Evolutionary conservation across 495 filamentous ascomycete genomes (phyloP).

Genomic region (Cenococcum geophilum): DNA sequence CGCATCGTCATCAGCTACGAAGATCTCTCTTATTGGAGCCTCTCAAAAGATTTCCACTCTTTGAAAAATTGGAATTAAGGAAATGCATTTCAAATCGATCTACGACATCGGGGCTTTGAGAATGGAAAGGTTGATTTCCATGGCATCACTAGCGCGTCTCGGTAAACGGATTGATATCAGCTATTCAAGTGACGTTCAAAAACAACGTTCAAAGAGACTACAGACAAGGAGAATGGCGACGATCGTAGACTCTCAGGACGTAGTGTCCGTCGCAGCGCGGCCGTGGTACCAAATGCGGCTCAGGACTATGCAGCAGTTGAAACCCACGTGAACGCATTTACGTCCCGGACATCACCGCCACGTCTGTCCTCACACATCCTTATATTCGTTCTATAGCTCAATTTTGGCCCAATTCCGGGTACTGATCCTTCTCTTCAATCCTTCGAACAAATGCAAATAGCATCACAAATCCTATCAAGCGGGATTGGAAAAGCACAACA

Average conservation of each 20-base stretch:
- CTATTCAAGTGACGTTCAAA: background rate
- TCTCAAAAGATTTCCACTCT: too few species aligned
- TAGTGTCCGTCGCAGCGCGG: background rate
- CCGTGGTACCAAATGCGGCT: background rate
- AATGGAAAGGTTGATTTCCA: too few species aligned
- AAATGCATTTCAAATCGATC: too few species aligned
- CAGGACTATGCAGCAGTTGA: background rate
- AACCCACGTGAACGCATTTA: background rate
- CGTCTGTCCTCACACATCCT: background rate
- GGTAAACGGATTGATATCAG: background rate
- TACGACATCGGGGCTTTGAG: too few species aligned
- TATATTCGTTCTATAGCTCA: background rate
- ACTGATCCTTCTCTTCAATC: background rate
- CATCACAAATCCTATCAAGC: background rate
- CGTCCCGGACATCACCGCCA: conserved; percentile 2
- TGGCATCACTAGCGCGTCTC: too few species aligned
- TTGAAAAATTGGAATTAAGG: too few species aligned
- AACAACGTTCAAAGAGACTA: background rate
- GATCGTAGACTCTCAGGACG: background rate
- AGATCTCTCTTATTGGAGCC: too few species aligned
- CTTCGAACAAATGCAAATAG: background rate
- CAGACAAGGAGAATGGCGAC: background rate
- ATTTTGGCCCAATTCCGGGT: background rate
- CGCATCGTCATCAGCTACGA: too few species aligned
- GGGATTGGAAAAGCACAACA: background rate